These are phyloP conservation scores for Aspergillus phoenicis DNA, from an alignment of 2,329 filamentous ascomycete genomes.

Conservation along the genomic window DNA sequence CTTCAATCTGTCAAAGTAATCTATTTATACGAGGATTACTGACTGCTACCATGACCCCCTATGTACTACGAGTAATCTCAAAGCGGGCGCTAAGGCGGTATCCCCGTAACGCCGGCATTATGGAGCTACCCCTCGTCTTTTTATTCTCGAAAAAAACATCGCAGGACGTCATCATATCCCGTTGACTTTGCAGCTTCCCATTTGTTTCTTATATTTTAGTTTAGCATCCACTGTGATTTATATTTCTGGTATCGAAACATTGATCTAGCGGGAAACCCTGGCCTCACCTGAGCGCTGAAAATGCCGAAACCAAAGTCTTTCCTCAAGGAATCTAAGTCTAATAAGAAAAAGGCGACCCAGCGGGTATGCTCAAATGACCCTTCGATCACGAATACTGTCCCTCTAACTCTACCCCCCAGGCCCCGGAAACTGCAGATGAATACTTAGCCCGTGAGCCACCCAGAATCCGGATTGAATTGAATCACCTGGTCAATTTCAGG, in stretches of 20 bases:
- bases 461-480: neutral
- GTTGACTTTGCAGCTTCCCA: neutral
- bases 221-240: neutral
- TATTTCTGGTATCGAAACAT: neutral
- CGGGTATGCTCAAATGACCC: constrained; percentile 31
- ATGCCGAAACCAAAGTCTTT: constrained; percentile 47
- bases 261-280: neutral
- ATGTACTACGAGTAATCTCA: neutral
- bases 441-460: constrained; percentile 59
- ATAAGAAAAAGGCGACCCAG: constrained; percentile 45
- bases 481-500: neutral
- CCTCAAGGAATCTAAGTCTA: constrained; percentile 46
- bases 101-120: neutral
- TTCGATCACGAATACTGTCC: neutral
- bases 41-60: neutral
- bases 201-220: neutral
- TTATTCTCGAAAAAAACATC: neutral
- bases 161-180: neutral
- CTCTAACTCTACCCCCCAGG: constrained; percentile 36
- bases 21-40: neutral
- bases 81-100: neutral
- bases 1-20: neutral
- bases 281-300: neutral
- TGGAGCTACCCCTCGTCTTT: neutral
- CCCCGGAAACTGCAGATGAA: constrained; percentile 66